Conservation (phyloP, 1,284 basidiomycete species). For the Phlebopus sp. region DNA sequence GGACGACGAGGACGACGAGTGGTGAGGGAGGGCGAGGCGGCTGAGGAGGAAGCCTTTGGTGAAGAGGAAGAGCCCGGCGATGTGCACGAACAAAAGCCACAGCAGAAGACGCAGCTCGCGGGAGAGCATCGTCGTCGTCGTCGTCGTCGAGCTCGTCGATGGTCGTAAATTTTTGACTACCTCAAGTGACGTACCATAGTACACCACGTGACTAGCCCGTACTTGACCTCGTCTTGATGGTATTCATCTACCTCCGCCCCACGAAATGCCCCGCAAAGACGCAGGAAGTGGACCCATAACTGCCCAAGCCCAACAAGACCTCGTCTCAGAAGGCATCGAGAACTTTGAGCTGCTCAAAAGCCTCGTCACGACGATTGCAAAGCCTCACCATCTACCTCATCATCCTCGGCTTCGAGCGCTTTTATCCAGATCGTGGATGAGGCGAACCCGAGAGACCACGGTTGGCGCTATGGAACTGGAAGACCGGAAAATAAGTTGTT, state of each 20-base stretch:
- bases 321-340: conserved; percentile 77
- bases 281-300: conserved; percentile 47
- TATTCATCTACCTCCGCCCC: too few relatives aligned
- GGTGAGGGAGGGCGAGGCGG: conserved; percentile 71
- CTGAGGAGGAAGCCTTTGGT: conserved; percentile 87
- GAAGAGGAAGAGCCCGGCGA: conserved; percentile 75
- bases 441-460: conserved; percentile 31
- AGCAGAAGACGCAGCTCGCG: conserved; percentile 41
- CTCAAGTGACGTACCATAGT: too few relatives aligned
- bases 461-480: conserved; percentile 57
- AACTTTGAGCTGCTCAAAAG: conserved; percentile 84
- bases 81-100: conserved; percentile 59
- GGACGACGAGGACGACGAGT: conserved; percentile 47
- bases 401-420: conserved; percentile 32
- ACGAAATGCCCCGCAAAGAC: conserved; percentile 73
- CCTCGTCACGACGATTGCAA: conserved; percentile 79
- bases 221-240: too few relatives aligned
- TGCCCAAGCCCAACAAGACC: conserved; percentile 73
- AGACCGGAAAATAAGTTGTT: conserved; percentile 39
- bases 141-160: too few relatives aligned
- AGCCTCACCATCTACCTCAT: too few relatives aligned
- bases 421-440: conserved; percentile 51
- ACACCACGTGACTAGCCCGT: too few relatives aligned
- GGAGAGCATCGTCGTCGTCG: conserved; percentile 16
- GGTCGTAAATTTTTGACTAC: too few relatives aligned